Evolutionary conservation across 805 yeast genomes (phyloP).

Genomic region (Metschnikowia sp.): DNA sequence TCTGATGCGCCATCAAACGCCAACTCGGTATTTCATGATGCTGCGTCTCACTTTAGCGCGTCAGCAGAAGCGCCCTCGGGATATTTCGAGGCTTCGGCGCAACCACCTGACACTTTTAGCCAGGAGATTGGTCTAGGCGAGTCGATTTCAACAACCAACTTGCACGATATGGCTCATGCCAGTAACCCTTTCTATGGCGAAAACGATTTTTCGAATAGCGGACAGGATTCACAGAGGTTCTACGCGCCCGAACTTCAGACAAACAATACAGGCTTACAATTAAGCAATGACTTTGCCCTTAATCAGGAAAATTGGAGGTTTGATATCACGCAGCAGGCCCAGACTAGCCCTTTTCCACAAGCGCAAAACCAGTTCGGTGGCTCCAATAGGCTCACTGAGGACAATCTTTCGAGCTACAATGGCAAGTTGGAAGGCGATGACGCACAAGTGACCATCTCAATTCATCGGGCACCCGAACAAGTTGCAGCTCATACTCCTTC

Average conservation of each 20-base stretch:
- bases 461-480: conserved; percentile 25
- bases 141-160: conserved; percentile 35
- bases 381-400: conserved; percentile 15
- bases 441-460: conserved; percentile 18
- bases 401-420: conserved; percentile 17
- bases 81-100: conserved; percentile 5
- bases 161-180: conserved; percentile 12
- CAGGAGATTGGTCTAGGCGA: conserved; percentile 39
- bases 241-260: neutral
- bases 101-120: conserved; percentile 23
- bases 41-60: conserved; percentile 28
- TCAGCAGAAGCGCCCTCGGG: conserved; percentile 5
- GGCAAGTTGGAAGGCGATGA: conserved; percentile 9
- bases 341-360: neutral
- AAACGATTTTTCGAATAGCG: neutral
- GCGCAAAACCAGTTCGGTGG: neutral
- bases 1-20: conserved; percentile 38
- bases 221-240: neutral
- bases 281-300: neutral
- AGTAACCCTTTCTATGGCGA: neutral
- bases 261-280: neutral
- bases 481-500: conserved; percentile 50
- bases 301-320: conserved; percentile 1
- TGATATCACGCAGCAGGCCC: conserved; percentile 1
- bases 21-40: conserved; percentile 36